Evolutionary conservation across 495 filamentous ascomycete species (phyloP).

Genomic region (Hyphodiscus hymeniophilus): DNA sequence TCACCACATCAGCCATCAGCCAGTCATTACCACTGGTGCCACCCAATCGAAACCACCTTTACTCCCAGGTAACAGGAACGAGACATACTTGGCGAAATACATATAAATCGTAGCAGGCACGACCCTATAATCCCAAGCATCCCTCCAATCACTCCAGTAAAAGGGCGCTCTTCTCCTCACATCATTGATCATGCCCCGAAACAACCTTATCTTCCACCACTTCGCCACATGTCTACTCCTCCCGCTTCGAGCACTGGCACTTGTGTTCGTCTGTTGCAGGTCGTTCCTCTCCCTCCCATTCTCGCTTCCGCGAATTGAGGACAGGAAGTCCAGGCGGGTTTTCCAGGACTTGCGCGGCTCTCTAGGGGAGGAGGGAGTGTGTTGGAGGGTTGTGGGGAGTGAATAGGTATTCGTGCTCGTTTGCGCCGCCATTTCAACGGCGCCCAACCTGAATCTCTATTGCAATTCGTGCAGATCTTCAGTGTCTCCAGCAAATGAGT

Average conservation of each 20-base stretch:
- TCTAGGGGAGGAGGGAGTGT: background rate
- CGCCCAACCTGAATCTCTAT: no score
- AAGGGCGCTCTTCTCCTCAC: constrained; percentile 62
- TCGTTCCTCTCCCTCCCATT: background rate
- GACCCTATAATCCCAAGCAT: constrained; percentile 81
- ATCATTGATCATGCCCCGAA: constrained; percentile 62
- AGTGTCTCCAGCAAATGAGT: no score
- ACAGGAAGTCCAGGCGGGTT: constrained; percentile 6
- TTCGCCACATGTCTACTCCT: constrained; percentile 12
- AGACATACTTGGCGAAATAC: constrained; percentile 78
- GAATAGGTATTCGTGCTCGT: constrained; percentile 10
- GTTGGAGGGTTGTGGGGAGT: constrained; percentile 13
- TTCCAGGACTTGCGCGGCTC: constrained; percentile 13
- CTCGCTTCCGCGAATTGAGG: background rate
- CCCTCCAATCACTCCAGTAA: constrained; percentile 71
- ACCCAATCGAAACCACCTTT: background rate
- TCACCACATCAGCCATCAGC: background rate
- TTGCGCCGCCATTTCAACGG: constrained; percentile 12
- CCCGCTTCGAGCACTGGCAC: constrained; percentile 10
- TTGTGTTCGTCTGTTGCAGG: background rate
- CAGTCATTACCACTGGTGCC: constrained; percentile 18
- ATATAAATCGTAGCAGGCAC: constrained; percentile 78
- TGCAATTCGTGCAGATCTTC: no score
- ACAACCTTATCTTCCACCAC: constrained; percentile 23
- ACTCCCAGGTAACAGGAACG: background rate